A percentile compares a stretch with the other conserved stretches of the same genome.
phyloP scores from a whole-genome alignment of 2,329 filamentous ascomycete genomes.

The Neofusicoccum parvum region DNA sequence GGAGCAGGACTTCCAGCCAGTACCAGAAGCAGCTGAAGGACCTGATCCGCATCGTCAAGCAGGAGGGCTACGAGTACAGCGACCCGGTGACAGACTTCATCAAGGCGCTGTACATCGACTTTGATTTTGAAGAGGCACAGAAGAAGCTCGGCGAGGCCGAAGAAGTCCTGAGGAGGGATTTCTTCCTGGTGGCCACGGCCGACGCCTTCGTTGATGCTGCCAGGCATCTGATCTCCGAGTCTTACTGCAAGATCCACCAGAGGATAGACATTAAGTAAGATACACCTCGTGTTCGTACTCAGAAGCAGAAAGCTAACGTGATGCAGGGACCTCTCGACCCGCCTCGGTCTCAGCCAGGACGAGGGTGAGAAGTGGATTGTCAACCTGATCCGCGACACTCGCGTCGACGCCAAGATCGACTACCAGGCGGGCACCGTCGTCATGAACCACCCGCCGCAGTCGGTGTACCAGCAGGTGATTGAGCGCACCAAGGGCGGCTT shows the following conservation, averaged over 20 bases:
- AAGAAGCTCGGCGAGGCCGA: slow-evolving; percentile 84
- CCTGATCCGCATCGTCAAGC: slow-evolving; percentile 89
- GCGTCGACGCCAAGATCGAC: slow-evolving; percentile 98
- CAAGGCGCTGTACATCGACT: slow-evolving; percentile 92
- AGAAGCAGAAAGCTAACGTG: neutral
- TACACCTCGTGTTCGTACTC: slow-evolving; percentile 13
- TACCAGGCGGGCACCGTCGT: slow-evolving; percentile 98
- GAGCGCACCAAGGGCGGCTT: slow-evolving; percentile 98
- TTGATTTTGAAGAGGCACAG: slow-evolving; percentile 96
- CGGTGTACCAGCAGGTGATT: slow-evolving; percentile 98
- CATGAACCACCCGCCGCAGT: slow-evolving; percentile 99
- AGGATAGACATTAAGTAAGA: slow-evolving; percentile 89
- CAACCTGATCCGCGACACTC: slow-evolving; percentile 96
- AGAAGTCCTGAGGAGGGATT: slow-evolving; percentile 87
- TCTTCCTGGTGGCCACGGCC: slow-evolving; percentile 85
- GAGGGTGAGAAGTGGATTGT: slow-evolving; percentile 99
- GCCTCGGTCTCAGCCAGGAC: slow-evolving; percentile 87
- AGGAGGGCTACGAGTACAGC: slow-evolving; percentile 96
- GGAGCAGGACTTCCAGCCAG: slow-evolving; percentile 78
- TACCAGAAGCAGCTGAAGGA: slow-evolving; percentile 99
- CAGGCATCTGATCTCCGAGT: slow-evolving; percentile 95
- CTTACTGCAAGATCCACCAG: slow-evolving; percentile 99
- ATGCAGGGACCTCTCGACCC: slow-evolving; percentile 77
- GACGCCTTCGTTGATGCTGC: slow-evolving; percentile 93
- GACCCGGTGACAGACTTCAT: slow-evolving; percentile 97